Evolutionary conservation across 169 alveolate genomes (phyloP).

Genomic region (Plasmodium gallinaceum): DNA sequence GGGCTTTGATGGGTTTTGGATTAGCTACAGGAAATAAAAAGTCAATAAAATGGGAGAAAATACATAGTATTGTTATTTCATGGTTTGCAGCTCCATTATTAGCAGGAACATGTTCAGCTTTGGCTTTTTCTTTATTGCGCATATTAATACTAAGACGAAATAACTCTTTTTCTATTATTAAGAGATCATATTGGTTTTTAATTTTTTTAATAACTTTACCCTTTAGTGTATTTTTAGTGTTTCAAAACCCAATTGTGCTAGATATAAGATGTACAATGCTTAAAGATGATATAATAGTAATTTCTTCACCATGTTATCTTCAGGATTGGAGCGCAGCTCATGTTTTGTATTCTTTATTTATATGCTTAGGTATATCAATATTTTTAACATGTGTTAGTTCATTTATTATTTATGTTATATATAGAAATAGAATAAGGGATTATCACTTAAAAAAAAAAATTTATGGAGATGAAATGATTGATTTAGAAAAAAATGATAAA

Average conservation of each 20-base stretch:
- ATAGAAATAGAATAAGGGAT: conserved; percentile 22
- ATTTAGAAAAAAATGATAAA: conserved; percentile 24
- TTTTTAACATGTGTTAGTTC: conserved; percentile 68
- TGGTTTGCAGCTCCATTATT: conserved; percentile 87
- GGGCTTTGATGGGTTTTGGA: conserved; percentile 90
- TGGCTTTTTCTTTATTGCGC: conserved; percentile 70
- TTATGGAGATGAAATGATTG: conserved; percentile 41
- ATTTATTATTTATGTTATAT: conserved; percentile 51
- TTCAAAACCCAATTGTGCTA: conserved; percentile 72
- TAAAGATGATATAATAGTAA: neutral
- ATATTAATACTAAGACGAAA: conserved; percentile 51
- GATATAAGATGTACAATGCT: conserved; percentile 39
- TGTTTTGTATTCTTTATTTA: conserved; percentile 31
- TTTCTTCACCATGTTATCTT: conserved; percentile 76
- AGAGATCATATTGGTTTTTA: conserved; percentile 72
- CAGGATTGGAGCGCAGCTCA: conserved; percentile 81
- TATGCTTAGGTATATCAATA: conserved; percentile 61
- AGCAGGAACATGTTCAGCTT: conserved; percentile 71
- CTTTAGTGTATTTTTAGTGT: conserved; percentile 68
- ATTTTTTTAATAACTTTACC: conserved; percentile 67
- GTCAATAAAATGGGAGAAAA: conserved; percentile 86
- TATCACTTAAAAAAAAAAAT: conserved; percentile 38
- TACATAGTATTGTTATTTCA: conserved; percentile 82
- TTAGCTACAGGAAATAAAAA: conserved; percentile 85
- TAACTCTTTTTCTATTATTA: conserved; percentile 76